Evolutionary conservation across 192 early-diverging fungal genomes (phyloP), one percentile per base, ranked within the genome.

Genomic region (Helicostylum pulchrum): DNA sequence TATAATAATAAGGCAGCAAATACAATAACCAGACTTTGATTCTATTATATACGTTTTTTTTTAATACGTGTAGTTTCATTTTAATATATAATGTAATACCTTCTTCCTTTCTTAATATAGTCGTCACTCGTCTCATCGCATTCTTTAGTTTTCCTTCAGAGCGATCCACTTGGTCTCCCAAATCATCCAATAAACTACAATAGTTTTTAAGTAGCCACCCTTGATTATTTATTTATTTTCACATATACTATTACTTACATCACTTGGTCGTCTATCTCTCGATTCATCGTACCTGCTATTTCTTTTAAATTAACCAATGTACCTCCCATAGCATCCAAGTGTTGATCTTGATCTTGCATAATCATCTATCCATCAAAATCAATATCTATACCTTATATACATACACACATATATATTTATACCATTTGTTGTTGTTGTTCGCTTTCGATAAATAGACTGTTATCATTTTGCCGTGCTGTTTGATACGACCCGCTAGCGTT

Each of bases 301-400:
- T 80, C 84, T 32, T 81, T 75, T 57, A 85, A 72, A 53, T 85
- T 83, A 9, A 74, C 53, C 2, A 83, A 65, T 15, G 84, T 85
- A 49, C 77, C 76, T 67, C 76, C 74, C 17, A 85, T 78, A n/a
- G 67, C 61, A 36, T 85, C 81, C 61, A 85, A 43, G 50, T 85
- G 84, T 7, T 75, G 68, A 54, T 85, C 84, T 61, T 85, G 84
- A 42, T 85, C 81, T 63, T 79, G 72, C 62, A 85, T 71, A 43
- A 85, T 50, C 31, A 83, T 71, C 81, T 85, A 57, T 12, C 19
- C 17, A 53, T 8, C 49, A 39, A 54, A 39, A 4, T 57, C 17
- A 36, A 42, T 46, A 42, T 46, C 15, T 20, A 34, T 49, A 0
- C 36, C 9, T 39, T 47, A 7, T 46, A 34, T 9, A 34, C 11